Evolutionary conservation across 1,284 basidiomycete species (phyloP), one percentile per base, ranked within the genome.

Genomic region (Gomphus bonarii): DNA sequence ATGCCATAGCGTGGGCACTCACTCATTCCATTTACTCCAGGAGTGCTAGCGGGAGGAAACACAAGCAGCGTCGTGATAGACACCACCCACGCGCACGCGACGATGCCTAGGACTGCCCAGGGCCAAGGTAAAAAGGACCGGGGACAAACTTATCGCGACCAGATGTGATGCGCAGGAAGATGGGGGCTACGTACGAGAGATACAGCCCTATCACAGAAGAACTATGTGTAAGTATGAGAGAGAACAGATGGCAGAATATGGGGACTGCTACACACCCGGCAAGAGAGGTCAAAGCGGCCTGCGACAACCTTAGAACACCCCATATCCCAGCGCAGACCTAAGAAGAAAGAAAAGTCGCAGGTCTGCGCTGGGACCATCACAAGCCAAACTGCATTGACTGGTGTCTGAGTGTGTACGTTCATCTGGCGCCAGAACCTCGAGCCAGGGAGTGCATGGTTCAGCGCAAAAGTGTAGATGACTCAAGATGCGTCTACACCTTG

Each of bases 401-500:
- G 84, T 1, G 85, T 87, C 61, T 79, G 76, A 7, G 82, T 85
- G 59, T 66, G 64, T 7, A 54, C 64, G 61, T 83, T 83, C 52
- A 87, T 75, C 56, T 68, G 69, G 63, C 84, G 84, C 82, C 81
- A 83, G 72, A 74, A 82, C 12, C 75, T 73, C 20, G 85, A 86
- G 9, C 83, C 82, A 3, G 85, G 85, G 7, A 88, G 74, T 7
- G 84, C 85, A 60, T 84, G 79, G 61, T 88, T 85, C 36, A 85
- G 73, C n/a, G n/a, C n/a, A n/a, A n/a, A n/a, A n/a, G n/a, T n/a
- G n/a, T n/a, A n/a, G n/a, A n/a, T n/a, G n/a, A n/a, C n/a, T n/a
- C 84, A 80, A 38, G 84, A 87, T 16, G 85, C 85, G 65, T 85
- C 84, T n/a, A 87, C 81, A 12, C 77, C 79, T 67, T 87, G 84